These are phyloP conservation scores for Rhododendron williamsianum DNA, from an alignment of 148 eudicot species.

Conservation along the genomic window DNA sequence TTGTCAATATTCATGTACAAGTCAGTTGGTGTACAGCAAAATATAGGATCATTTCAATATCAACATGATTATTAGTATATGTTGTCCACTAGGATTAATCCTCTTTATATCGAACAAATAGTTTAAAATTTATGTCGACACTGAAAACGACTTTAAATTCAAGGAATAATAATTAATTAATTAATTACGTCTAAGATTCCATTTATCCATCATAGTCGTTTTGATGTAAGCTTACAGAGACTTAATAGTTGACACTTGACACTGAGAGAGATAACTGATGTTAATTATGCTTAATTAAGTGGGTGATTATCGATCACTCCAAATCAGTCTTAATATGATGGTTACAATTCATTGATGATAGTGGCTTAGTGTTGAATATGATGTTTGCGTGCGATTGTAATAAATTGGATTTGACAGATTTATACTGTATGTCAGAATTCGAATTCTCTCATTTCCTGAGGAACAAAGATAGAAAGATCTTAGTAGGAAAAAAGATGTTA, in stretches of 20 bases:
- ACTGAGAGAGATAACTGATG: neutral
- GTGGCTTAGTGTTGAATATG: neutral
- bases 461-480: too few relatives aligned
- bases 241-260: neutral
- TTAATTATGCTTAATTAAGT: neutral
- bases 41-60: neutral
- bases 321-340: neutral
- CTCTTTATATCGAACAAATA: too few relatives aligned
- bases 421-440: too few relatives aligned
- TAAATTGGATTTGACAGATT: too few relatives aligned
- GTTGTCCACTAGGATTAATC: slow-evolving; percentile 2
- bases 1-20: too few relatives aligned
- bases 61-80: neutral
- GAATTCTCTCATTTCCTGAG: too few relatives aligned
- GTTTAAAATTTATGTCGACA: neutral
- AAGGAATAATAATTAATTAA: neutral
- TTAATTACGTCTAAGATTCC: neutral
- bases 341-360: neutral
- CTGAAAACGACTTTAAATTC: neutral
- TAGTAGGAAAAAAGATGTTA: too few relatives aligned
- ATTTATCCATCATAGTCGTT: neutral
- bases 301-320: neutral
- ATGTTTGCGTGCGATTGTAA: neutral
- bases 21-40: neutral
- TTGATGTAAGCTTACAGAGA: neutral